phyloP scores from a whole-genome alignment of 1,284 basidiomycete species.

The Cryptococcus sp. region DNA sequence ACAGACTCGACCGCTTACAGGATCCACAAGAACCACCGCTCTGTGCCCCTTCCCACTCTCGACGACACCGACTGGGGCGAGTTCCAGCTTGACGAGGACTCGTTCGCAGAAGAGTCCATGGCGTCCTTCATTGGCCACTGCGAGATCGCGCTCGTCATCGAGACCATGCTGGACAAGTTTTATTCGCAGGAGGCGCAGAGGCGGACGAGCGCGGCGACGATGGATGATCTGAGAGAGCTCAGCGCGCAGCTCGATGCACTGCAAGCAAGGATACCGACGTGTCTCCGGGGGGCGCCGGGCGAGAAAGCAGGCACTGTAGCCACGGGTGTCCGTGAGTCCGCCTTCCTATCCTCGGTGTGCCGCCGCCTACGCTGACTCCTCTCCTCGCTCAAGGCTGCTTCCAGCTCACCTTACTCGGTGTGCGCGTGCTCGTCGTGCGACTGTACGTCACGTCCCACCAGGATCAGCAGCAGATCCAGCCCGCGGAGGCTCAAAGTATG shows the following conservation, averaged over 20 bases:
- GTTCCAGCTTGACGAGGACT: conserved; percentile 2
- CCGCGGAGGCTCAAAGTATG: neutral
- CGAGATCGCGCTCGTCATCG: conserved; percentile 3
- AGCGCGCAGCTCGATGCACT: conserved; percentile 5
- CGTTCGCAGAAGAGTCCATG: conserved; percentile 5
- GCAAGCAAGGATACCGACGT: conserved; percentile 1
- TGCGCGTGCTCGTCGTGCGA: conserved; percentile 3
- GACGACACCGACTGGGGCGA: conserved; percentile 13
- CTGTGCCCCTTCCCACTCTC: conserved; percentile 5
- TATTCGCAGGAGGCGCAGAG: conserved; percentile 7
- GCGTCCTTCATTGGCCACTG: conserved; percentile 9
- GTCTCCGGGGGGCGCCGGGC: neutral
- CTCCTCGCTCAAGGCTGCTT: conserved; percentile 6
- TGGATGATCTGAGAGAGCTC: conserved; percentile 1
- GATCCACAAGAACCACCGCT: conserved; percentile 3
- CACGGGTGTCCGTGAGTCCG: conserved; percentile 7
- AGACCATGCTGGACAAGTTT: conserved; percentile 6
- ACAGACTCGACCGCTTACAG: neutral
- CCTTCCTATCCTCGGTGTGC: no score
- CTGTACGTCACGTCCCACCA: conserved; percentile 4
- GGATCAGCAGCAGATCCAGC: neutral
- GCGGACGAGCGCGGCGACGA: neutral
- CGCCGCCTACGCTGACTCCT: neutral
- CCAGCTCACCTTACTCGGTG: conserved; percentile 7
- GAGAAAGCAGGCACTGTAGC: neutral